These are phyloP conservation scores for Penicillium sp. DNA, from an alignment of 2,329 filamentous ascomycete species.

Conservation along the genomic window DNA sequence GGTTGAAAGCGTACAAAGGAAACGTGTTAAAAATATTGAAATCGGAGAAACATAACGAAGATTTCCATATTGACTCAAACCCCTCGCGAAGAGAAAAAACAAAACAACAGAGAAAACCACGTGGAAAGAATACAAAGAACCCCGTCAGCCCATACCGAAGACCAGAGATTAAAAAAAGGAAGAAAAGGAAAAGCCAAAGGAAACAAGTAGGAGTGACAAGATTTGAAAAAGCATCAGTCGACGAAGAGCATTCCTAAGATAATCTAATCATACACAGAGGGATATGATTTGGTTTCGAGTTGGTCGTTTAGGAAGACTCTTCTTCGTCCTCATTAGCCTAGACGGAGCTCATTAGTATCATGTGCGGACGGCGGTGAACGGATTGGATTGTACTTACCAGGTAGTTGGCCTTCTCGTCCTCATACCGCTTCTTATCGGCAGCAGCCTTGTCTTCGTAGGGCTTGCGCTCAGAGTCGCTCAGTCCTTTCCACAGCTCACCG, in stretches of 20 bases:
- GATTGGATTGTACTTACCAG: conserved; percentile 56
- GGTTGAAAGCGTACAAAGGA: not conserved
- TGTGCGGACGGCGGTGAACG: not conserved
- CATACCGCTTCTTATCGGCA: conserved; percentile 97
- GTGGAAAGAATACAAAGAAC: conserved; percentile 14
- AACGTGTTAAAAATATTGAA: not conserved
- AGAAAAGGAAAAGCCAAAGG: conserved; percentile 3
- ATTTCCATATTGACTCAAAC: conserved; percentile 13
- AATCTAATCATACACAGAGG: conserved; percentile 12
- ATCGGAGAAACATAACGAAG: conserved; percentile 4
- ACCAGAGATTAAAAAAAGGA: conserved; percentile 13
- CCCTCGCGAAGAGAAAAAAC: conserved; percentile 10
- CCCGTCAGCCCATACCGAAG: conserved; percentile 15
- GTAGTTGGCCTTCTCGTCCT: conserved; percentile 95
- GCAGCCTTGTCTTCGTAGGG: conserved; percentile 97
- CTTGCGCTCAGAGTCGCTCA: conserved; percentile 85
- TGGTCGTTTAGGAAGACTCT: conserved; percentile 13
- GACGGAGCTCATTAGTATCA: not conserved
- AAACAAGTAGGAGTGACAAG: conserved; percentile 7
- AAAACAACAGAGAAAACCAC: conserved; percentile 3
- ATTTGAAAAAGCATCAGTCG: not conserved
- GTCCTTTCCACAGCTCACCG: conserved; percentile 97
- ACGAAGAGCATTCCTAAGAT: conserved; percentile 5
- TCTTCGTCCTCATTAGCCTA: conserved; percentile 13
- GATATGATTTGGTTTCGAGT: conserved; percentile 4